Conservation (phyloP, 2,329 filamentous ascomycete species). For the Xylaria sp. region DNA sequence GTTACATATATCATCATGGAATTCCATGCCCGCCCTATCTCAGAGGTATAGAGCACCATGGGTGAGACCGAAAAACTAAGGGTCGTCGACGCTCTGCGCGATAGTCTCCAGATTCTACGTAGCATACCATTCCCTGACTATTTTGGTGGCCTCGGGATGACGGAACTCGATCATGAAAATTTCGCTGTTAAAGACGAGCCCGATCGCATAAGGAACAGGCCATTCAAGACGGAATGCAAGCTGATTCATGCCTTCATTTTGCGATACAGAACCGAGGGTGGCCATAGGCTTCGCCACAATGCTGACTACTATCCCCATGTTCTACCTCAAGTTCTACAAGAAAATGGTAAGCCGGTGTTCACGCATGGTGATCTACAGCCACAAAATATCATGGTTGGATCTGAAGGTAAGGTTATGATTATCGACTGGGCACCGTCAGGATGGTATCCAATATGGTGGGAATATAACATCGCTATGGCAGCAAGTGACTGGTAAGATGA, state of each 20-base stretch:
- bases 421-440: slow-evolving; percentile 18
- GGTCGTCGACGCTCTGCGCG: background rate
- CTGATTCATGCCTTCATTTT: slow-evolving; percentile 10
- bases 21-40: slow-evolving; percentile 3
- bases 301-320: slow-evolving; percentile 14
- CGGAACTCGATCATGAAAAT: slow-evolving; percentile 4
- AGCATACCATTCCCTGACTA: slow-evolving; percentile 19
- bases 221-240: slow-evolving; percentile 11
- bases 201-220: background rate
- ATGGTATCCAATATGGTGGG: slow-evolving; percentile 19
- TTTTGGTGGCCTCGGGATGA: slow-evolving; percentile 16
- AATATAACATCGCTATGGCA: slow-evolving; percentile 3
- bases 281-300: background rate
- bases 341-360: slow-evolving; percentile 18
- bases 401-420: slow-evolving; percentile 9
- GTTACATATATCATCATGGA: slow-evolving; percentile 16
- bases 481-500: slow-evolving; percentile 8
- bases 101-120: slow-evolving; percentile 4
- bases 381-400: slow-evolving; percentile 19
- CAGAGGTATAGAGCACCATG: slow-evolving; percentile 9
- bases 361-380: slow-evolving; percentile 20
- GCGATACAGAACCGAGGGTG: slow-evolving; percentile 1
- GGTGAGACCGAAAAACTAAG: slow-evolving; percentile 1
- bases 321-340: slow-evolving; percentile 10
- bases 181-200: background rate